These are phyloP conservation scores for Podospora bellae-mahoneyi DNA, from an alignment of 495 filamentous ascomycete species.

Conservation along the genomic window DNA sequence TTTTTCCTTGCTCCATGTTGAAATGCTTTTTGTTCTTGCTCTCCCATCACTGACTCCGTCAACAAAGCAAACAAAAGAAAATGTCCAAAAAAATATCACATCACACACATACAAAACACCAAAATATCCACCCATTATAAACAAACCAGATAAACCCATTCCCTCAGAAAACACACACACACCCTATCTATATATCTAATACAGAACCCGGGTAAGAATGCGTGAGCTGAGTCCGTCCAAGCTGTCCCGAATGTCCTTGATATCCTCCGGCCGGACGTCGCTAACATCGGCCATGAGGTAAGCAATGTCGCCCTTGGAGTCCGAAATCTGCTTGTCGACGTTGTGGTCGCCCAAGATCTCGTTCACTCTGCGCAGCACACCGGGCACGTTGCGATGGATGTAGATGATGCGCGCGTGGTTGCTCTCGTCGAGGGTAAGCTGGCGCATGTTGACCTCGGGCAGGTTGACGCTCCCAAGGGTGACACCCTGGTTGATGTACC, in stretches of 20 bases:
- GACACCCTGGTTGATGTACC: constrained; percentile 89
- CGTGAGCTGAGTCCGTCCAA: constrained; percentile 78
- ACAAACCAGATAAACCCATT: not conserved
- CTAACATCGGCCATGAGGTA: constrained; percentile 99
- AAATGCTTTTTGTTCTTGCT: constrained; percentile 18
- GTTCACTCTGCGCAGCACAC: constrained; percentile 90
- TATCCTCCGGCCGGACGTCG: constrained; percentile 70
- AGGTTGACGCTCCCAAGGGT: constrained; percentile 93
- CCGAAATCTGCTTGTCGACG: constrained; percentile 96
- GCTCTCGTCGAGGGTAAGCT: constrained; percentile 79
- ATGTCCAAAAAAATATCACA: not conserved
- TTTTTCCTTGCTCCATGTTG: constrained; percentile 18
- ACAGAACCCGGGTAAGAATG: constrained; percentile 84
- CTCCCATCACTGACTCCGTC: constrained; percentile 19
- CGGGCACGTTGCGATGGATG: constrained; percentile 93
- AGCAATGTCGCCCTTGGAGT: constrained; percentile 88
- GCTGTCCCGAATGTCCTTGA: constrained; percentile 78
- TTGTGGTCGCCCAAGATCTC: constrained; percentile 92
- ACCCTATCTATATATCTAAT: constrained; percentile 51
- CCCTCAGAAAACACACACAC: not conserved
- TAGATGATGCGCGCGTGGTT: constrained; percentile 89
- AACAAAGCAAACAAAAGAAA: constrained; percentile 2
- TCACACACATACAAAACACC: not conserved
- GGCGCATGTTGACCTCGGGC: constrained; percentile 86
- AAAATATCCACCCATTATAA: not conserved